Percentiles rank a stretch among this genome's conserved stretches.
Conservation (phyloP, 2,329 filamentous ascomycete species). For the Botrytis fragariae region DNA sequence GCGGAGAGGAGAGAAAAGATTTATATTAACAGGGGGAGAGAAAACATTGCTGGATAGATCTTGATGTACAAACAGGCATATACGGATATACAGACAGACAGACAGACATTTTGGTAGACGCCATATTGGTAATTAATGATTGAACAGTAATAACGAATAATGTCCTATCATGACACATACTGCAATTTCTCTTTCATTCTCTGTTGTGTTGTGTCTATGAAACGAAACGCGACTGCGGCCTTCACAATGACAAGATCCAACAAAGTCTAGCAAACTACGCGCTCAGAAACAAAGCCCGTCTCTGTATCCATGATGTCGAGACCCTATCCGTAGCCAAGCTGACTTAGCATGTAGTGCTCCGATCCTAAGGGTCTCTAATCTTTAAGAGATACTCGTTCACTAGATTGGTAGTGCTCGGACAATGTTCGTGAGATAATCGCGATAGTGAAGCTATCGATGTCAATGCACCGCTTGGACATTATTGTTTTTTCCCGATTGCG, state of each 20-base stretch:
- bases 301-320: background rate
- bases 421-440: background rate
- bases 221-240: background rate
- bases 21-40: background rate
- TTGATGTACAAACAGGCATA: conserved; percentile 1
- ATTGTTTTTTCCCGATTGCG: background rate
- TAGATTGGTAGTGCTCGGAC: background rate
- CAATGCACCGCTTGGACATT: background rate
- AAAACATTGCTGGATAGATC: background rate
- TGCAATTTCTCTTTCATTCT: background rate
- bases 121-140: background rate
- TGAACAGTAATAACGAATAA: conserved; percentile 2
- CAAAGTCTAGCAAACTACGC: background rate
- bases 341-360: background rate
- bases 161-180: background rate
- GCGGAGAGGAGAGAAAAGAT: no score
- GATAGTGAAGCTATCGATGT: background rate
- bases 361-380: background rate
- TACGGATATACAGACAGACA: background rate
- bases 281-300: background rate
- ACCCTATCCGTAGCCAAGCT: background rate
- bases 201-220: background rate
- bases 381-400: background rate
- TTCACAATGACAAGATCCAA: background rate
- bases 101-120: background rate